A percentile compares a stretch with the other conserved stretches of the same genome.
These are phyloP conservation scores for Plasmodium vivax DNA, from an alignment of 169 alveolate species.

Conservation along the genomic window DNA sequence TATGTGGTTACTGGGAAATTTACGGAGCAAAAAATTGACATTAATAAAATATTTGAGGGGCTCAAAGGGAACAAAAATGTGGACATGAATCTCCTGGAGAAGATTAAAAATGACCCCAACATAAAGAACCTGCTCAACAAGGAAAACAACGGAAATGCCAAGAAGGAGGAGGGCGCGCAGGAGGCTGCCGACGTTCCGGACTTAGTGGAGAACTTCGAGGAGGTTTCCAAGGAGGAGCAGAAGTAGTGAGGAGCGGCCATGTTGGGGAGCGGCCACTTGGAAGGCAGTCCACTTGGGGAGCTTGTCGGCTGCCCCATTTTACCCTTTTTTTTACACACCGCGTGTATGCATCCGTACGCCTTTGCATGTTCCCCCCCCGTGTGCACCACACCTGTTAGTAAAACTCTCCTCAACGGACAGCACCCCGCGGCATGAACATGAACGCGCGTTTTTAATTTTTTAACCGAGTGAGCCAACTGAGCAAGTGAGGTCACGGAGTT, in stretches of 20 bases:
- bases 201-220: conserved; percentile 88
- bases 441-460: not conserved
- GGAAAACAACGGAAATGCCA: conserved; percentile 58
- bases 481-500: not conserved
- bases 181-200: conserved; percentile 80
- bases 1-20: conserved; percentile 93
- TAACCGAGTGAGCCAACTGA: not conserved
- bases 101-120: conserved; percentile 76
- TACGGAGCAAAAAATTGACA: conserved; percentile 91
- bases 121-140: conserved; percentile 67
- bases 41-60: conserved; percentile 86
- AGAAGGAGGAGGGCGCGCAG: conserved; percentile 4
- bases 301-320: not conserved
- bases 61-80: conserved; percentile 82
- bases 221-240: conserved; percentile 47
- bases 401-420: not conserved
- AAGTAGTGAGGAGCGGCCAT: not conserved
- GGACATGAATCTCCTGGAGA: conserved; percentile 79
- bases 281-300: not conserved
- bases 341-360: not conserved
- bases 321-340: not conserved
- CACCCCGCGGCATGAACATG: not conserved
- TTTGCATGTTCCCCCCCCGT: not conserved
- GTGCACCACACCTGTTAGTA: not conserved
- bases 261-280: not conserved